Base-by-base conservation (phyloP, 441 rosid genomes). In the Populus hybrid region DNA sequence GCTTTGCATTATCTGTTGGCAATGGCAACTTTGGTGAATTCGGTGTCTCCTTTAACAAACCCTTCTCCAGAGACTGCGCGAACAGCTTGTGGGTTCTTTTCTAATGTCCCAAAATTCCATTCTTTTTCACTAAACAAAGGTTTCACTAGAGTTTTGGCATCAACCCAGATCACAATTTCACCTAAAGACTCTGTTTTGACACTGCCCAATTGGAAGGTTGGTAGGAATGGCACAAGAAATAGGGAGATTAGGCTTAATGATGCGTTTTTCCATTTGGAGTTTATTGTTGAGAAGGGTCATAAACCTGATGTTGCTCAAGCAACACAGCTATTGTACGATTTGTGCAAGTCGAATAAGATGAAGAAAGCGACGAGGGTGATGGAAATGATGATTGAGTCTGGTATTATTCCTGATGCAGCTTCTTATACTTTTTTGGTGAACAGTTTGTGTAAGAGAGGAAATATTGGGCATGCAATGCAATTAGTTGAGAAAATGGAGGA, bases 401-500 rank as follows among this genome's bases (percentile, higher is more conserved):
- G 97, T 32, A 78, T 91, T 50, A 85, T 86, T 71, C 95, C 97
- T 12, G 88, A 89, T 77, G 87, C 90, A 0, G 85, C 94, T 53
- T 86, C 93, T 2, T 91, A 89, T 73, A 91, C 89, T 50, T 89
- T 84, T 73, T 77, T 94, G 35, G 93, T 94, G 42, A 91, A 86
- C 38, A 81, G 81, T 73, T 86, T 93, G 84, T 92, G 95, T 59
- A 88, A 85, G 71, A 87, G 84, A 79, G 98, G 98, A n/a, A 86
- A 87, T 74, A 86, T 95, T 74, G 95, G 97, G 32, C 86, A 91
- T 82, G 98, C 97, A 9, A 89, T 93, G 97, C 98, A 91, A 82
- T 86, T 95, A 9, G 95, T 93, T 69, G 98, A 93, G 77, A 91
- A 90, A 67, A 86, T 91, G 95, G 98, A 90, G 80, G 93, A 86